Base-by-base conservation (phyloP, 2,329 filamentous ascomycete species). In the Ascochyta koolunga region DNA sequence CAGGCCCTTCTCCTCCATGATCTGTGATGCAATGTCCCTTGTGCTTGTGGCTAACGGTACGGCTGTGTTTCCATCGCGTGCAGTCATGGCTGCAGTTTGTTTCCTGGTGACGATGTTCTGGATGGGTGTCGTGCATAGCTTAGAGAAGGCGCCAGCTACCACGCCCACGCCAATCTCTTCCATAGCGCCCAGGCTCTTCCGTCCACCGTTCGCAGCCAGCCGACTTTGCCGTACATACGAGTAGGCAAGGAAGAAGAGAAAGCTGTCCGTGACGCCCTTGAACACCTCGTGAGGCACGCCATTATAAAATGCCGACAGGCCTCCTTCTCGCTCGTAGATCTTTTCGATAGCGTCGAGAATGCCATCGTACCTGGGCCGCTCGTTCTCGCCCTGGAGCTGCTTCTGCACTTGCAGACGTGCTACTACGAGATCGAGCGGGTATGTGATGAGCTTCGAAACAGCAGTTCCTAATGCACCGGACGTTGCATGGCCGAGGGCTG, bases 201-300 rank as follows among this genome's bases (percentile, higher is more conserved):
- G 56, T 18, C 57, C 46, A 0, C 59, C 65, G 25, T 66, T 60
- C 6, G 64, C 48, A 25, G 62, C 64, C 40, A 77, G 64, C 48
- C 77, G 65, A 32, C 68, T 71, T 52, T 84, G 77, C 36, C 83
- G 75, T 18, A 86, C 64, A 49, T 82, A 83, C 2, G 78, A 89
- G 76, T 96, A 96, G 54, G 90, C 88, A 16, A 93, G 82, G 77
- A 96, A 96, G 79, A 96, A 96, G 45, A 96, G 80, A 70, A 95
- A 93, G 51, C 88, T 90, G 77, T 95, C 91, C 25, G 85, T 73
- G 11, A 82, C 72, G 37, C 76, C 75, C 60, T 82, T 82, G 22
- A 72, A 61, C 1, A 78, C 75, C 62, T 81, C 79, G 8, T 74
- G 73, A 15, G 61, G 57, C 8, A 78, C 66, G 4, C 80, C 79